Evolutionary conservation across 2,329 filamentous ascomycete species (phyloP).

Genomic region (Colletotrichum incanum): DNA sequence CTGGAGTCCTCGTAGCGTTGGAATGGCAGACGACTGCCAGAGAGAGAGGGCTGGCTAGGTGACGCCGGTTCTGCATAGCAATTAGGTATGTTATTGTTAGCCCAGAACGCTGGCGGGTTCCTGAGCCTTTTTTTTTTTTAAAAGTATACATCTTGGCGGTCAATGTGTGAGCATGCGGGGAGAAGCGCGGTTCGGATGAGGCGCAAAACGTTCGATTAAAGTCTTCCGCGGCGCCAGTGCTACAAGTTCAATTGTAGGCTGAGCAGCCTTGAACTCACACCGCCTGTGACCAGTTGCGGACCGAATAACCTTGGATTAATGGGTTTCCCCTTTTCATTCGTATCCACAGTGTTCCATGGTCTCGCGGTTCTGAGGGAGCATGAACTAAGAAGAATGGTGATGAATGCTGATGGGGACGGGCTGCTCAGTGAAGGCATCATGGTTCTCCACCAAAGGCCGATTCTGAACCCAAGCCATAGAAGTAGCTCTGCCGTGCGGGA

Average conservation of each 20-base stretch:
- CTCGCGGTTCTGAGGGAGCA: constrained; percentile 1
- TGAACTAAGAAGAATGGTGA: not conserved
- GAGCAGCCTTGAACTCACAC: not conserved
- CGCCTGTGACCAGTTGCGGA: not conserved
- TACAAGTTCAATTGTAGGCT: not conserved
- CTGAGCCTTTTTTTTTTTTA: not conserved
- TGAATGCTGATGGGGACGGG: not conserved
- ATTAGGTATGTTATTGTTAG: not conserved
- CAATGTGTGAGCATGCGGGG: constrained; percentile 1
- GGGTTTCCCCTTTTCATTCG: not conserved
- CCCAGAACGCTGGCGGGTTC: not conserved
- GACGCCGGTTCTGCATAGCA: not conserved
- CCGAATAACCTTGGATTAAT: not conserved
- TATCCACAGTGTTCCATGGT: not conserved
- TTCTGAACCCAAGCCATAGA: not conserved
- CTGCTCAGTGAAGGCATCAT: constrained; percentile 2
- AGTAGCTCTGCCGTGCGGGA: constrained; percentile 2
- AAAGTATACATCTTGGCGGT: not conserved
- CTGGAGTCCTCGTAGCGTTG: not conserved
- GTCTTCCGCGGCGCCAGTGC: not conserved
- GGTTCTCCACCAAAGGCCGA: not conserved
- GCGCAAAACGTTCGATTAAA: not conserved
- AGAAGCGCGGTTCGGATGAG: not conserved
- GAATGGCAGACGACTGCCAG: not conserved
- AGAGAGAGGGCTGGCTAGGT: not conserved